Evolutionary conservation across 805 yeast species (phyloP), one percentile per base, ranked within the genome.

Genomic region (Saccharomycopsis sp.): DNA sequence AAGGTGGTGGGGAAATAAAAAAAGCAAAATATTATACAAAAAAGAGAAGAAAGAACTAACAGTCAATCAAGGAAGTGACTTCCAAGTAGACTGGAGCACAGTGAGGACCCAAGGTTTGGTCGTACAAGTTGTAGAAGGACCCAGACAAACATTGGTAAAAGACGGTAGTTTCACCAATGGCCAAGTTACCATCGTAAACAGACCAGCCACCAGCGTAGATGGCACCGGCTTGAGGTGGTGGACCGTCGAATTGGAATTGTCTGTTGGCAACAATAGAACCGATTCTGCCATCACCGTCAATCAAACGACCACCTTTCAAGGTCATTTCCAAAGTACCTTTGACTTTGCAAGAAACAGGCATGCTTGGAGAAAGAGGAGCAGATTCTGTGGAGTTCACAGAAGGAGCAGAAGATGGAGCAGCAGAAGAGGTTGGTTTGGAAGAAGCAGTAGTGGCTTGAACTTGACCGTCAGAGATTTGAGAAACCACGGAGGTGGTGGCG

Each of bases 191-290:
- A 16, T 69, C 78, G 49, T 70, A 71, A 48, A 65, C 56, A 32
- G 68, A 59, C 84, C 84, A 77, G 50, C 84, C 83, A 44, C 71
- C 76, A 53, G 84, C 82, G 58, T 72, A 74, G 57, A 76, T 70
- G 45, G 82, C 69, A 61, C 82, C 83, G 25, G 81, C 84, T 68
- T 80, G 89, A 56, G 88, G 87, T 64, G 84, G 82, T 48, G 86
- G 85, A 57, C 88, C 88, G 60, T 80, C 89, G 55, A 80, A 80
- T 67, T 80, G 89, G 73, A 80, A 80, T 67, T 80, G 89, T 67
- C 81, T 70, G 77, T 80, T 80, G 40, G 87, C 77, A 52, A 80
- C 89, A 62, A 80, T 78, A 38, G 86, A 73, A 52, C 88, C 88
- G 50, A 80, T 62, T 71, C 89, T 75, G 35, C 81, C 81, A 47